Conservation (phyloP, 805 yeast species). For the Wickerhamomyces bisporus region DNA sequence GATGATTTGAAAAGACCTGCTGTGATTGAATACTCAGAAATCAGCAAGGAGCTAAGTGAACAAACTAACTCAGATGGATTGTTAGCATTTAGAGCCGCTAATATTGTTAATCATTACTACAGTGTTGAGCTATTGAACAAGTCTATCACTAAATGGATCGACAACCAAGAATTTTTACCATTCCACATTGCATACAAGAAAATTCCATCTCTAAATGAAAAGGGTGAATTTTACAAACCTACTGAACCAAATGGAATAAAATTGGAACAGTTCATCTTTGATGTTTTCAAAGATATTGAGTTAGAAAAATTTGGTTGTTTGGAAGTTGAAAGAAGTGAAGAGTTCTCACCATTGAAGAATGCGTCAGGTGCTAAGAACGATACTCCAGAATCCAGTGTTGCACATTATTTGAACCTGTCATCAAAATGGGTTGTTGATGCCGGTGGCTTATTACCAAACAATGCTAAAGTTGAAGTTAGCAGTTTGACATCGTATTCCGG, state of each 20-base stretch:
- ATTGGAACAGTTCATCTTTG: constrained; percentile 95
- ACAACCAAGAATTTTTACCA: constrained; percentile 65
- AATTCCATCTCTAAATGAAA: constrained; percentile 52
- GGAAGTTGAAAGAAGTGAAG: constrained; percentile 81
- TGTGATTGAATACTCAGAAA: constrained; percentile 94
- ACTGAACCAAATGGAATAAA: constrained; percentile 82
- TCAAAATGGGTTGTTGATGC: constrained; percentile 65
- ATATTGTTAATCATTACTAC: constrained; percentile 95
- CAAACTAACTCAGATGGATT: constrained; percentile 54
- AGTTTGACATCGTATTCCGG: constrained; percentile 71
- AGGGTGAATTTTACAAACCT: constrained; percentile 55
- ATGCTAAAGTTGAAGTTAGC: constrained; percentile 66
- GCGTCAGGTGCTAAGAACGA: constrained; percentile 80
- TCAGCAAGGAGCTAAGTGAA: constrained; percentile 66
- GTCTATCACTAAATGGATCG: constrained; percentile 65
- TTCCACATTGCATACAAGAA: constrained; percentile 93
- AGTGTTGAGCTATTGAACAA: constrained; percentile 64
- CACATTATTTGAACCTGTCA: constrained; percentile 58
- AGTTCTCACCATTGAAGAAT: constrained; percentile 92
- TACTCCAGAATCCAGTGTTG: constrained; percentile 77
- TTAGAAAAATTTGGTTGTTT: constrained; percentile 77
- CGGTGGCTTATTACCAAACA: constrained; percentile 57
- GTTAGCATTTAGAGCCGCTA: constrained; percentile 84
- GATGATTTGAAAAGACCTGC: constrained; percentile 55
- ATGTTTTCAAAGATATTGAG: constrained; percentile 79